Evolutionary conservation across 2,329 filamentous ascomycete genomes (phyloP), one percentile per base, ranked within the genome.

Genomic region (Beauveria caledonica): DNA sequence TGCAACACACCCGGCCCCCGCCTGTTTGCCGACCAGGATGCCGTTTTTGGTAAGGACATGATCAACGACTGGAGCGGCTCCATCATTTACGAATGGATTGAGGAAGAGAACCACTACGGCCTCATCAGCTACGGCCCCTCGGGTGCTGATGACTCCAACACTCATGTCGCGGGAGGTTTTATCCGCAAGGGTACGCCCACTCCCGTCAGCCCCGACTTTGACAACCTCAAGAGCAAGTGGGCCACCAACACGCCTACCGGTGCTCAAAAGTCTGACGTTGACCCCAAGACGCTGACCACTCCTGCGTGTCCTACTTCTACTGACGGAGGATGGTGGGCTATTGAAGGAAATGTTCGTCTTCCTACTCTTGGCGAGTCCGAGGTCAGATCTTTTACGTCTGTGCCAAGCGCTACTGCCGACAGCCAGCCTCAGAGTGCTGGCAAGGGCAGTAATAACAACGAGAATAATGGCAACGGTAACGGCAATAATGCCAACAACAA

Each of bases 21-120:
- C 48, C 75, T 79, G 1, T 91, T 89, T 69, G 78, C 79, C 25
- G 88, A 96, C 69, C 89, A 94, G 73, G 79, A 82, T 45, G 86
- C 89, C 54, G 90, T 96, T 66, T 88, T 94, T 67, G 87, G 89
- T 48, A 66, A 79, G 0, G 74, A 89, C 3, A 96, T 96, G 91
- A 75, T 81, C 6, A 77, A 79, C 61, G 81, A 81, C 67, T 86
- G 74, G 85, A 92, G 88, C 56, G 91, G 91, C 59, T 81, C 89
- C 58, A 92, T 96, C 64, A 80, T 95, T 65, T 95, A 96, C 74
- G 90, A 96, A 71, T 96, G 91, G 91, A 90, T 95, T 64, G 77
- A 93, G 70, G 91, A 95, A 73, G 78, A 82, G 55, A 95, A 96
- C 73, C 74, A 90, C 68, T 96, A 95, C 72, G 91, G 91, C 44